Percentiles rank a stretch among this genome's conserved stretches.
Conservation (phyloP, 768 basidiomycete species). For the Fibroporia radiculosa region DNA sequence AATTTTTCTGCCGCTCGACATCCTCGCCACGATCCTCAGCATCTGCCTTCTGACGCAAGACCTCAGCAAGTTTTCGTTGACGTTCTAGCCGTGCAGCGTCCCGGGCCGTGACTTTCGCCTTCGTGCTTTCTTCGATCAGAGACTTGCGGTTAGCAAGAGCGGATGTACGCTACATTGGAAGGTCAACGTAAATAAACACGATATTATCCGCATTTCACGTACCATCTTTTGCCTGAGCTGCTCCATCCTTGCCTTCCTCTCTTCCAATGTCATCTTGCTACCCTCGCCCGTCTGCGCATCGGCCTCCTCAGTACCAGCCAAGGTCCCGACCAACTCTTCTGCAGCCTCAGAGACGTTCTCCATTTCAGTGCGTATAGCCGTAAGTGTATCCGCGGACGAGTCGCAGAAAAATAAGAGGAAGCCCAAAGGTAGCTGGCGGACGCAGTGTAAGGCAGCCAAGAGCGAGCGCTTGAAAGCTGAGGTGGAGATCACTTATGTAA, state of each 20-base stretch:
- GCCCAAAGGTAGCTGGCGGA: too few species aligned
- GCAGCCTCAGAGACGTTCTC: constrained; percentile 20
- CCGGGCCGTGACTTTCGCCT: constrained; percentile 64
- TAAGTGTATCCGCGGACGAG: too few species aligned
- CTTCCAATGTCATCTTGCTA: constrained; percentile 48
- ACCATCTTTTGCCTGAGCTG: constrained; percentile 78
- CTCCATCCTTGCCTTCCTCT: constrained; percentile 70
- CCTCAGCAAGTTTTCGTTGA: constrained; percentile 87
- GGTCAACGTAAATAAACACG: constrained; percentile 7
- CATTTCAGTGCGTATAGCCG: too few species aligned
- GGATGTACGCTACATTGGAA: constrained; percentile 51
- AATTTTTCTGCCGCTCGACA: constrained; percentile 83
- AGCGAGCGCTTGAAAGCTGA: too few species aligned
- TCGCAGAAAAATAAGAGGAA: too few species aligned
- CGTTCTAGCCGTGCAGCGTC: constrained; percentile 82
- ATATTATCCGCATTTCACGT: too few species aligned
- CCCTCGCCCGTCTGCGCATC: constrained; percentile 14
- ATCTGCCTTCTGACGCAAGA: constrained; percentile 73
- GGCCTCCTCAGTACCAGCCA: constrained; percentile 13
- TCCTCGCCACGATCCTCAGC: constrained; percentile 92
- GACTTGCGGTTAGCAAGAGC: constrained; percentile 79
- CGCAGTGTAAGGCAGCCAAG: too few species aligned
- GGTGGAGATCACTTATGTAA: too few species aligned
- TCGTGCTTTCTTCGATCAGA: constrained; percentile 78
- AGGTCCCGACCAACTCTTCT: constrained; percentile 23